Percentiles rank a stretch among this genome's conserved stretches.
Evolutionary conservation across 768 basidiomycete genomes (phyloP).

Genomic region (Piloderma croceum): DNA sequence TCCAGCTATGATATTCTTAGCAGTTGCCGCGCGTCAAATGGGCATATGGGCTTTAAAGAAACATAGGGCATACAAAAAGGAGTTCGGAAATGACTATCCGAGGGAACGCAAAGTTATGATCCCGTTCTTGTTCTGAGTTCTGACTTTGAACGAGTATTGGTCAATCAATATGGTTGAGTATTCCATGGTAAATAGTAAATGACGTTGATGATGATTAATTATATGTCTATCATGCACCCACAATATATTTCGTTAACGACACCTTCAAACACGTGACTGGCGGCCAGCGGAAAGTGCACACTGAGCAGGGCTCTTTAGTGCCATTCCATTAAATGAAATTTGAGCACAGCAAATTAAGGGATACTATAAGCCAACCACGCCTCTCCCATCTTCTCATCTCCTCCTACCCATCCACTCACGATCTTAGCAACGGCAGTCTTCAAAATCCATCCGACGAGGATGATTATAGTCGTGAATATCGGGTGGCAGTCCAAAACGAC

Average conservation of each 20-base stretch:
- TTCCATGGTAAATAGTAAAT: neutral
- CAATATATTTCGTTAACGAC: no score
- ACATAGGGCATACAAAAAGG: constrained; percentile 83
- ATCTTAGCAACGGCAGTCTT: constrained; percentile 60
- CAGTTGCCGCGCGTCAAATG: constrained; percentile 65
- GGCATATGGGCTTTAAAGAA: constrained; percentile 86
- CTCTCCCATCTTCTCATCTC: constrained; percentile 49
- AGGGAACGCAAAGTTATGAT: constrained; percentile 69
- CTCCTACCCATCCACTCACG: constrained; percentile 66
- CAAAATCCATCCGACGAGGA: constrained; percentile 64
- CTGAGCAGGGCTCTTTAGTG: no score
- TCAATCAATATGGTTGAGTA: neutral
- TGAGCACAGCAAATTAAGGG: no score
- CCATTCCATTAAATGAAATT: no score
- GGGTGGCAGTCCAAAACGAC: constrained; percentile 79
- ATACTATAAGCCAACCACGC: constrained; percentile 83
- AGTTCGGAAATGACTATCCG: constrained; percentile 86
- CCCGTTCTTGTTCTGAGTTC: constrained; percentile 59
- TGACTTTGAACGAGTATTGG: neutral
- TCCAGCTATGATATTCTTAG: constrained; percentile 62
- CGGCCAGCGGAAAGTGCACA: no score
- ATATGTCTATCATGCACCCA: no score
- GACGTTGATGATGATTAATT: no score
- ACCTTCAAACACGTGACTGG: no score
- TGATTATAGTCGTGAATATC: constrained; percentile 66